Evolutionary conservation across 2,329 filamentous ascomycete species (phyloP).

Genomic region (Huntiella moniliformis): DNA sequence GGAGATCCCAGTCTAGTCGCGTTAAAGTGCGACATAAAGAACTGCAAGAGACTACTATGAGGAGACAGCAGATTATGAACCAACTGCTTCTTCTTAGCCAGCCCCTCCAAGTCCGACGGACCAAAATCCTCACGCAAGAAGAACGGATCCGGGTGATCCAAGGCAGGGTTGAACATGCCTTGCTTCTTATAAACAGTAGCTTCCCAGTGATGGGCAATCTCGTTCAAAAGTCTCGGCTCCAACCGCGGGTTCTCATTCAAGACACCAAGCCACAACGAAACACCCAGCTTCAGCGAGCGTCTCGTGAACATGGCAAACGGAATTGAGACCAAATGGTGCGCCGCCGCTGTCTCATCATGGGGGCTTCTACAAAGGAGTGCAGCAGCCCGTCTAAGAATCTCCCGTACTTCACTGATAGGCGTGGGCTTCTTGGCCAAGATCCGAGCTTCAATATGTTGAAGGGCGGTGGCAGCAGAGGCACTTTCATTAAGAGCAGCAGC

Average conservation of each 20-base stretch:
- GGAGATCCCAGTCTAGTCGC: constrained; percentile 71
- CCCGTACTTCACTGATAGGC: constrained; percentile 55
- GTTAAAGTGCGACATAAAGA: constrained; percentile 87
- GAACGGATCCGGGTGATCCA: constrained; percentile 70
- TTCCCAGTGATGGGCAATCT: constrained; percentile 86
- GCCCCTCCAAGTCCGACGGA: constrained; percentile 60
- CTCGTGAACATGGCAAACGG: constrained; percentile 89
- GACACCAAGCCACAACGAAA: constrained; percentile 89
- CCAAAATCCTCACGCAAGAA: constrained; percentile 83
- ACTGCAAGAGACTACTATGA: constrained; percentile 69
- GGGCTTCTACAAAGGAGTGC: constrained; percentile 66
- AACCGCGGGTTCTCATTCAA: constrained; percentile 89
- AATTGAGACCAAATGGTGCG: constrained; percentile 76
- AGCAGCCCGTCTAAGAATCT: constrained; percentile 68
- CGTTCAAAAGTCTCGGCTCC: constrained; percentile 67
- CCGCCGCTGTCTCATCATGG: constrained; percentile 57
- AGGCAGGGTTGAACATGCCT: constrained; percentile 60
- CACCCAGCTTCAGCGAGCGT: constrained; percentile 84
- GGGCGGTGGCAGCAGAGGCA: constrained; percentile 41
- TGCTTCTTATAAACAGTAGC: constrained; percentile 55
- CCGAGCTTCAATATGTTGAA: constrained; percentile 55
- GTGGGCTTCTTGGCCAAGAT: constrained; percentile 51
- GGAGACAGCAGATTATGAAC: constrained; percentile 73
- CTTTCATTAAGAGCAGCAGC: constrained; percentile 22
- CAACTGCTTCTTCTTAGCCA: constrained; percentile 57